Conservation (phyloP, 2,329 filamentous ascomycete genomes). For the Monilinia aucupariae region DNA sequence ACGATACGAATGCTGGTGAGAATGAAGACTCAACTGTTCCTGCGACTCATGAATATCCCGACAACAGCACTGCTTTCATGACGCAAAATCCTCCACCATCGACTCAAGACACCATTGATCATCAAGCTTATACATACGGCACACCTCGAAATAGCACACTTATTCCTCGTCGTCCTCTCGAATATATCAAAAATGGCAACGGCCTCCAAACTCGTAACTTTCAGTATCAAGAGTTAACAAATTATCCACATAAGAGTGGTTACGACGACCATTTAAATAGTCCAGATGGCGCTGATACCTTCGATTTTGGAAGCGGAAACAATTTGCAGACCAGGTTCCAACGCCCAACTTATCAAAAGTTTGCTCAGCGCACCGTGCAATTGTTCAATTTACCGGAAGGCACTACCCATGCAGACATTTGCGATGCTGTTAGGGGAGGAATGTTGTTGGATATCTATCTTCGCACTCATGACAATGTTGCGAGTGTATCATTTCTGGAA, state of each 20-base stretch:
- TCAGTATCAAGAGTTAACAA: constrained; percentile 20
- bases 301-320: constrained; percentile 26
- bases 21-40: constrained; percentile 18
- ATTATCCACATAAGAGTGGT: constrained; percentile 18
- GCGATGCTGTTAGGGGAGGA: constrained; percentile 62
- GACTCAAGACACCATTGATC: constrained; percentile 18
- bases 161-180: constrained; percentile 15
- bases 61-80: constrained; percentile 20
- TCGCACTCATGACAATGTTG: constrained; percentile 52
- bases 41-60: constrained; percentile 11
- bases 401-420: constrained; percentile 61
- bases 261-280: constrained; percentile 26
- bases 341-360: constrained; percentile 29
- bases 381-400: constrained; percentile 57
- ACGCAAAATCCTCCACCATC: constrained; percentile 20
- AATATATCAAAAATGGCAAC: constrained; percentile 11
- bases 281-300: constrained; percentile 23
- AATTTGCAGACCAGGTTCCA: constrained; percentile 21
- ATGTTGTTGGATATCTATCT: constrained; percentile 64
- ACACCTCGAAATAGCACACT: constrained; percentile 23
- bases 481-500: constrained; percentile 65
- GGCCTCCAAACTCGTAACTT: constrained; percentile 20
- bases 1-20: constrained; percentile 22
- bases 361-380: constrained; percentile 51
- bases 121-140: constrained; percentile 28